Conservation (phyloP, 495 filamentous ascomycete genomes). For the Penicillium fimorum region DNA sequence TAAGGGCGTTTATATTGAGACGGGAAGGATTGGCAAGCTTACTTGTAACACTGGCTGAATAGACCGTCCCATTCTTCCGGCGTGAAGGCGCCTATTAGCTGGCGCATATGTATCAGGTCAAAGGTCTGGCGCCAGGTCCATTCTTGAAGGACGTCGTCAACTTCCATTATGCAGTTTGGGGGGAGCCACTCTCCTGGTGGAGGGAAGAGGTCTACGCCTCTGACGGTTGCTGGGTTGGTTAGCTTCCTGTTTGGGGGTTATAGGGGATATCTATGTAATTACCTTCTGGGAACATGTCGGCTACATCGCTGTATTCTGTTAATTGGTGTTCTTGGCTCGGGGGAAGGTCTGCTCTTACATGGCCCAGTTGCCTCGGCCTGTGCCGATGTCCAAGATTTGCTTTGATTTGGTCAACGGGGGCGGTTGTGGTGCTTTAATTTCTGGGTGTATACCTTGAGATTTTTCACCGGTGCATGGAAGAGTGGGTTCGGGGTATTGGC, state of each 20-base stretch:
- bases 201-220: slow-evolving; percentile 25
- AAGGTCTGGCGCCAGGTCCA: slow-evolving; percentile 32
- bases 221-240: slow-evolving; percentile 17
- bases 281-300: slow-evolving; percentile 13
- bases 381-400: slow-evolving; percentile 15
- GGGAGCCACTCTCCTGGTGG: slow-evolving; percentile 28
- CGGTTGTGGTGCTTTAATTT: no score
- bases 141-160: slow-evolving; percentile 30
- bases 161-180: slow-evolving; percentile 33
- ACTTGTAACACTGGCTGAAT: slow-evolving; percentile 28
- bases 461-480: slow-evolving; percentile 2
- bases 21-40: background rate
- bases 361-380: slow-evolving; percentile 18
- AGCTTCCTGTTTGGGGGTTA: background rate
- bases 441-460: slow-evolving; percentile 2
- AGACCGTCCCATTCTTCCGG: slow-evolving; percentile 26
- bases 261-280: background rate
- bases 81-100: slow-evolving; percentile 24
- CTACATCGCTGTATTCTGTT: slow-evolving; percentile 10
- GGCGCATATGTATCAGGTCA: slow-evolving; percentile 30
- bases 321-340: background rate
- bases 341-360: slow-evolving; percentile 6
- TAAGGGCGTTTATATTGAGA: no score
- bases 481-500: slow-evolving; percentile 3
- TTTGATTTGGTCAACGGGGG: background rate